Conservation (phyloP, 768 basidiomycete genomes). For the Russula emetica region DNA sequence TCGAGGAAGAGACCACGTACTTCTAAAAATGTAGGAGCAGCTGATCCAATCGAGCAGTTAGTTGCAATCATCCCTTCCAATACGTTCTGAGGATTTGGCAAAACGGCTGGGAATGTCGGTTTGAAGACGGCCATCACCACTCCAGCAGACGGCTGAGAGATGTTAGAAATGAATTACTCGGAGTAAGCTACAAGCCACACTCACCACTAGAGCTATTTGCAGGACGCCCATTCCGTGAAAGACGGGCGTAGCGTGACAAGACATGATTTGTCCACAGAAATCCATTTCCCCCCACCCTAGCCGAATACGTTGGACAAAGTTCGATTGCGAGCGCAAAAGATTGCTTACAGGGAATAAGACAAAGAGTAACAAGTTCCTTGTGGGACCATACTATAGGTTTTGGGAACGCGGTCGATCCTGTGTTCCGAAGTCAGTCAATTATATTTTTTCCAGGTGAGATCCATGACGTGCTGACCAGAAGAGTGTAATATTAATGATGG, state of each 20-base stretch:
- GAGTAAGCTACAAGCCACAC: conserved; percentile 2
- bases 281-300: conserved; percentile 30
- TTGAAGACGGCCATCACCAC: conserved; percentile 33
- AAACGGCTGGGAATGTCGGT: conserved; percentile 31
- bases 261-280: conserved; percentile 30
- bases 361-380: conserved; percentile 14
- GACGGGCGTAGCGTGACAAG: conserved; percentile 34
- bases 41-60: conserved; percentile 29
- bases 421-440: background rate
- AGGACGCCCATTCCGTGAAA: conserved; percentile 36
- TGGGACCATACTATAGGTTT: conserved; percentile 32
- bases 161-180: conserved; percentile 1
- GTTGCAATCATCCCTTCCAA: conserved; percentile 31
- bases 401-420: conserved; percentile 34
- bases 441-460: background rate
- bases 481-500: conserved; percentile 33
- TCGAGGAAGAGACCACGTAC: conserved; percentile 23
- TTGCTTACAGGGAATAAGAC: conserved; percentile 22
- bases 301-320: background rate
- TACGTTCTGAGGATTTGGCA: conserved; percentile 35
- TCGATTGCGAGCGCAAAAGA: background rate
- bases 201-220: conserved; percentile 30
- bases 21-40: conserved; percentile 37
- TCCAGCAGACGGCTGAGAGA: conserved; percentile 31
- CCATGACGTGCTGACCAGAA: conserved; percentile 27